A percentile compares a stretch with the other conserved stretches of the same genome.
Evolutionary conservation across 306 rosid genomes (phyloP).

Genomic region (Bauhinia variegata): DNA sequence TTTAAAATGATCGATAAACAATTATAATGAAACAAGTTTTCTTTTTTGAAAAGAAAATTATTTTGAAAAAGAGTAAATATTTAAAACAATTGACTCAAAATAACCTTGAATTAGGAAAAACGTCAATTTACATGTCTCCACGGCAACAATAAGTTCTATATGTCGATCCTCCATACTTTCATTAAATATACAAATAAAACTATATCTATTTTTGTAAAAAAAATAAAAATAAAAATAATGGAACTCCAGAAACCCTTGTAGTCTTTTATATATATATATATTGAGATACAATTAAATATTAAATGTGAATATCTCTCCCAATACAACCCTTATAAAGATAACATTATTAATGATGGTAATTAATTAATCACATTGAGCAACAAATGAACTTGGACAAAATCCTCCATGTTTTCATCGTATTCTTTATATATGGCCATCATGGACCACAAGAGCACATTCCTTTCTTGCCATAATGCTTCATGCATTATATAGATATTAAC

Average conservation of each 20-base stretch:
- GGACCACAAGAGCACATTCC: conserved; percentile 49
- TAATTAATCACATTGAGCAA: conserved; percentile 36
- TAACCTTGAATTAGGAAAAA: conserved; percentile 23
- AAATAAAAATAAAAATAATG: too few relatives aligned
- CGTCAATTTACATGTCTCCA: conserved; percentile 31
- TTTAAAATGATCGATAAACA: too few relatives aligned
- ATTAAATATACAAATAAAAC: conserved; percentile 12
- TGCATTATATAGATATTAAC: conserved; percentile 30
- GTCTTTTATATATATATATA: conserved; percentile 41
- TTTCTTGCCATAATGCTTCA: too few relatives aligned
- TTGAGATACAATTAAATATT: too few relatives aligned
- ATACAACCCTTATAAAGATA: conserved; percentile 16
- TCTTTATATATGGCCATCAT: conserved; percentile 14
- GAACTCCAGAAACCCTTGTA: conserved; percentile 39
- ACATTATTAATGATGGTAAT: background rate
- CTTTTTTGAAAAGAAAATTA: too few relatives aligned
- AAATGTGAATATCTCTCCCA: too few relatives aligned
- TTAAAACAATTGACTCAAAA: too few relatives aligned
- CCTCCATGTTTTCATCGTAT: background rate
- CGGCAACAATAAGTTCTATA: conserved; percentile 9
- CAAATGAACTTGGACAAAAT: conserved; percentile 7
- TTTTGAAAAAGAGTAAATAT: too few relatives aligned
- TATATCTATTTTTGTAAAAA: conserved; percentile 16
- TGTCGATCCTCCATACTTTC: too few relatives aligned
- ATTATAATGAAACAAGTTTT: too few relatives aligned